Conservation (phyloP, 768 basidiomycete genomes). For the Nidularia pulvinata region DNA sequence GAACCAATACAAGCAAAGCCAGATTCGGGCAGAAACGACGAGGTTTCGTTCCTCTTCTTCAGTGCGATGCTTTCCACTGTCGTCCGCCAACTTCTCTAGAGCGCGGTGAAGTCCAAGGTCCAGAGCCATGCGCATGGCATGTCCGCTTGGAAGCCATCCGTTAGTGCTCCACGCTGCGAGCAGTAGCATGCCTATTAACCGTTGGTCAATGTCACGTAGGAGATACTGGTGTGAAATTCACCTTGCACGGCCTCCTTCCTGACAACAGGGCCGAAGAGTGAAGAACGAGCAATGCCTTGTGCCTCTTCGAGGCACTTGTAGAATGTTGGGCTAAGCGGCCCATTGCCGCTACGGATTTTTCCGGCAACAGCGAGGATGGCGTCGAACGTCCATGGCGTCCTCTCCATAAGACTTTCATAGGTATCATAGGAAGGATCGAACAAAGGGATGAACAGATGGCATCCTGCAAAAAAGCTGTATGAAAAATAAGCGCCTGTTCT, state of each 20-base stretch:
- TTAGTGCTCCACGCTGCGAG: constrained; percentile 94
- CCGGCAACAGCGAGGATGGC: constrained; percentile 91
- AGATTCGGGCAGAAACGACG: constrained; percentile 90
- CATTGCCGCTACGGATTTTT: constrained; percentile 90
- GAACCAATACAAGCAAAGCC: constrained; percentile 96
- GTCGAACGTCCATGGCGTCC: constrained; percentile 96
- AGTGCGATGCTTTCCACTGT: constrained; percentile 60
- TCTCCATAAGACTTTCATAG: constrained; percentile 88
- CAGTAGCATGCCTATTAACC: constrained; percentile 76
- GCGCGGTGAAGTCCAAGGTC: constrained; percentile 94
- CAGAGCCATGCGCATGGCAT: constrained; percentile 95
- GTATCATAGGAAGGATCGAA: constrained; percentile 95
- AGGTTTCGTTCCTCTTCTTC: constrained; percentile 89
- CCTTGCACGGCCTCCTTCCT: constrained; percentile 96
- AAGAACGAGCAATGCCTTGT: constrained; percentile 92
- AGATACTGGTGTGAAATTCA: constrained; percentile 25
- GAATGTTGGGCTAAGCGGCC: constrained; percentile 82
- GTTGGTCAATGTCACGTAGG: constrained; percentile 6
- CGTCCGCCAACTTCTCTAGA: constrained; percentile 86
- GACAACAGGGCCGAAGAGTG: constrained; percentile 91
- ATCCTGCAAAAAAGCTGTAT: constrained; percentile 90
- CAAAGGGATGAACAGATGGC: constrained; percentile 94
- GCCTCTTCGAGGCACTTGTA: constrained; percentile 94
- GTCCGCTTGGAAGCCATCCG: constrained; percentile 94
- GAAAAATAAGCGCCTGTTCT: constrained; percentile 9